Conservation (phyloP, 2,329 filamentous ascomycete genomes). For the Canariomyces notabilis region DNA sequence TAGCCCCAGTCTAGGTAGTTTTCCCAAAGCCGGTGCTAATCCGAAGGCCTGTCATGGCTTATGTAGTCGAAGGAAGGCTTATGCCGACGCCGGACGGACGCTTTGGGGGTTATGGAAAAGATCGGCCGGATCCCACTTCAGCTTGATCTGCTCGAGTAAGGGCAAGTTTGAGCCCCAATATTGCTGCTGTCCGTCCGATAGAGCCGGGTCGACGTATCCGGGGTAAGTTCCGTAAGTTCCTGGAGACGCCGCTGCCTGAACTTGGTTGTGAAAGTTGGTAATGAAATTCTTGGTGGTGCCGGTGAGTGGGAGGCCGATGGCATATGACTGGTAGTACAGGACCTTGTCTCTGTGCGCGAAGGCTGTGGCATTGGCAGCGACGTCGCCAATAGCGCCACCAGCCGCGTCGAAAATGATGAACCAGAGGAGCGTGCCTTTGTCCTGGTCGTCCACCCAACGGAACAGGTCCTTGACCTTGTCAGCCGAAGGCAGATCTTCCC, state of each 20-base stretch:
- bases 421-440: conserved; percentile 52
- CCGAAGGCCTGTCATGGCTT: no score
- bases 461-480: conserved; percentile 46
- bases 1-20: no score
- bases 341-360: conserved; percentile 61
- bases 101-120: conserved; percentile 58
- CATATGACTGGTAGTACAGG: conserved; percentile 60
- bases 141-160: conserved; percentile 45
- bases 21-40: no score
- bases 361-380: conserved; percentile 50
- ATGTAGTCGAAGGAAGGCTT: neutral
- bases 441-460: conserved; percentile 44
- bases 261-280: conserved; percentile 42
- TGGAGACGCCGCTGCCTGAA: conserved; percentile 36
- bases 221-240: conserved; percentile 49
- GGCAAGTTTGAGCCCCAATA: conserved; percentile 54
- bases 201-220: conserved; percentile 55
- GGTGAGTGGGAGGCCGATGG: conserved; percentile 45
- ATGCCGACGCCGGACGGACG: conserved; percentile 30
- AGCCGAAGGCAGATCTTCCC: conserved; percentile 43
- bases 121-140: conserved; percentile 46
- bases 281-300: conserved; percentile 47
- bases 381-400: conserved; percentile 56
- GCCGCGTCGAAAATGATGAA: conserved; percentile 58
- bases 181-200: conserved; percentile 41